Percentiles rank a stretch among this genome's conserved stretches.
Evolutionary conservation across 306 rosid genomes (phyloP).

Genomic region (Arachis stenosperma): DNA sequence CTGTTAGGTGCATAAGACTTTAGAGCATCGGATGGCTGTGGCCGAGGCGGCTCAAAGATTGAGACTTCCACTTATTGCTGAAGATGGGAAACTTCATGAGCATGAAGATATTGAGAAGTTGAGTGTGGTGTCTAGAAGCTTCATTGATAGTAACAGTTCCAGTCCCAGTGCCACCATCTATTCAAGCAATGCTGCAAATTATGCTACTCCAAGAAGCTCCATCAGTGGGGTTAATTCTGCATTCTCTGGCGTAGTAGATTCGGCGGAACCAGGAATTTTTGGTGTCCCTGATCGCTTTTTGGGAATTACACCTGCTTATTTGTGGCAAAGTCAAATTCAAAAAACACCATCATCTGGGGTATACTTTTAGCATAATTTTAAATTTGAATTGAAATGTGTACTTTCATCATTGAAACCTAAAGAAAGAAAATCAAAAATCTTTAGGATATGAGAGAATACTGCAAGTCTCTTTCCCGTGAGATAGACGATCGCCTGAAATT

Average conservation of each 20-base stretch:
- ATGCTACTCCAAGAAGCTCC: slow-evolving; percentile 61
- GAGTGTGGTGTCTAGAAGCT: slow-evolving; percentile 70
- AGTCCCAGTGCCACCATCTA: slow-evolving; percentile 54
- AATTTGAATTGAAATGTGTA: slow-evolving; percentile 28
- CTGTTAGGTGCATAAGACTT: slow-evolving; percentile 74
- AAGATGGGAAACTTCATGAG: slow-evolving; percentile 82
- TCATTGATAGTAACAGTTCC: slow-evolving; percentile 66
- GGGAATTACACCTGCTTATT: slow-evolving; percentile 82
- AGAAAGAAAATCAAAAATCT: neutral
- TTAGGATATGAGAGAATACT: slow-evolving; percentile 84
- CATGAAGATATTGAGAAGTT: slow-evolving; percentile 78
- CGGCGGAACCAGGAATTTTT: slow-evolving; percentile 70
- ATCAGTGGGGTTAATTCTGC: slow-evolving; percentile 49
- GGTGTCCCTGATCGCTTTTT: slow-evolving; percentile 86
- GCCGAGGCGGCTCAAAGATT: slow-evolving; percentile 94
- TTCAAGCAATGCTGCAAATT: slow-evolving; percentile 67
- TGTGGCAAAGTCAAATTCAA: slow-evolving; percentile 86
- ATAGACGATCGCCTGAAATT: slow-evolving; percentile 73
- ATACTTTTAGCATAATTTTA: slow-evolving; percentile 32
- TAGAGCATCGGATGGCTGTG: slow-evolving; percentile 82
- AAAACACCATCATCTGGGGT: slow-evolving; percentile 67
- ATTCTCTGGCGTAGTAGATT: slow-evolving; percentile 54
- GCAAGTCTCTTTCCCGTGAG: slow-evolving; percentile 71
- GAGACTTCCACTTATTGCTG: slow-evolving; percentile 86
- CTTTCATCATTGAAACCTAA: slow-evolving; percentile 17